Conservation (phyloP, 495 filamentous ascomycete species). For the Aspergillus bridgeri region DNA sequence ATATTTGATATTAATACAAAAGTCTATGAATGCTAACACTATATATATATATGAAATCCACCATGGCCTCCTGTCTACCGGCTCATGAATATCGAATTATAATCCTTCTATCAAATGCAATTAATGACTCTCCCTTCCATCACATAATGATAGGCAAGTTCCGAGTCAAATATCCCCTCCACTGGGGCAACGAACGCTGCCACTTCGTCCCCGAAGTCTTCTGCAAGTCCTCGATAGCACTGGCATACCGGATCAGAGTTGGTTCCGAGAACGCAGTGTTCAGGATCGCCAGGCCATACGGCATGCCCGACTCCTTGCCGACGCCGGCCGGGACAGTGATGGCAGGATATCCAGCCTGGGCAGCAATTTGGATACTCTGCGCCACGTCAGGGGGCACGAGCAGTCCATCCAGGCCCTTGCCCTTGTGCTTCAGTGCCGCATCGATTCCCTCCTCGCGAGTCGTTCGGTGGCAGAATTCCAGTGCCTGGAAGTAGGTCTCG, state of each 20-base stretch:
- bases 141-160: slow-evolving; percentile 45
- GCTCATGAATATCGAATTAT: too few species aligned
- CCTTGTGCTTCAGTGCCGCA: slow-evolving; percentile 52
- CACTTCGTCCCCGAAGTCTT: slow-evolving; percentile 30
- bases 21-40: too few species aligned
- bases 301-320: slow-evolving; percentile 57
- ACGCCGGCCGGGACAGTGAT: slow-evolving; percentile 63
- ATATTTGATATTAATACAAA: too few species aligned
- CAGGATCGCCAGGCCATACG: slow-evolving; percentile 66
- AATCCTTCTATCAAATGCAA: too few species aligned
- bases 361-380: slow-evolving; percentile 54
- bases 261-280: slow-evolving; percentile 62
- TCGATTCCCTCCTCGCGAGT: slow-evolving; percentile 67
- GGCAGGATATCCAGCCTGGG: slow-evolving; percentile 64
- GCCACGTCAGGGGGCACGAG: slow-evolving; percentile 66
- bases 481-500: slow-evolving; percentile 61
- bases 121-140: too few species aligned
- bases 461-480: slow-evolving; percentile 55
- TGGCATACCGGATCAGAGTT: slow-evolving; percentile 58
- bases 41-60: too few species aligned
- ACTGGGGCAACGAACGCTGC: slow-evolving; percentile 47
- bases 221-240: slow-evolving; percentile 67
- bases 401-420: slow-evolving; percentile 52
- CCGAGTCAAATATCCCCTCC: slow-evolving; percentile 49
- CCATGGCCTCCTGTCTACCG: too few species aligned